These are phyloP conservation scores for Rhexocercosporidium sp. DNA, from an alignment of 2,329 filamentous ascomycete genomes.

Conservation along the genomic window DNA sequence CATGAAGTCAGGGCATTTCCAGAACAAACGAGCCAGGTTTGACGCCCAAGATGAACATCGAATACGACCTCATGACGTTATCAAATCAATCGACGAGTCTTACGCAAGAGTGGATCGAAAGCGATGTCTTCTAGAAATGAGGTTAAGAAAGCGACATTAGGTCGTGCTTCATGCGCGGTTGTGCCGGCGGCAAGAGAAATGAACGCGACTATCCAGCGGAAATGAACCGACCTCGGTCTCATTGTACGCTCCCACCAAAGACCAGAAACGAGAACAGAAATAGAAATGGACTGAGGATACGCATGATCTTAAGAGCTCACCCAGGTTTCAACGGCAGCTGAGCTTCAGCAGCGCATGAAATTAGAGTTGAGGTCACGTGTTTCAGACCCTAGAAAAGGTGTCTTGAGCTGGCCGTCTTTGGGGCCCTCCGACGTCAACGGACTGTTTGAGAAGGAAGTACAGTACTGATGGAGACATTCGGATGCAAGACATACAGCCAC, in stretches of 20 bases:
- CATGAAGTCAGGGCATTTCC: no score
- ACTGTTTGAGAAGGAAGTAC: constrained; percentile 4
- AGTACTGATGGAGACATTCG: not conserved
- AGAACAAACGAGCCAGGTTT: not conserved
- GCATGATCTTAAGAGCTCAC: not conserved
- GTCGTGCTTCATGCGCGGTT: constrained; percentile 1
- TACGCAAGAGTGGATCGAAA: not conserved
- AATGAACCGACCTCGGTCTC: not conserved
- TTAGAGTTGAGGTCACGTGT: constrained; percentile 14
- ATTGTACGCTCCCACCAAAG: not conserved
- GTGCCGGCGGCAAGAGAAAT: constrained; percentile 13
- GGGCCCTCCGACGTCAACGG: constrained; percentile 7
- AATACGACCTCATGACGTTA: not conserved
- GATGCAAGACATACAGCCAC: constrained; percentile 8
- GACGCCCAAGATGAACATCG: not conserved
- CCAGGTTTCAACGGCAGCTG: not conserved
- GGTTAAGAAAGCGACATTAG: not conserved
- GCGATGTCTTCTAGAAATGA: not conserved
- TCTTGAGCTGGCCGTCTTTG: not conserved
- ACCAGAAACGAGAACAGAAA: not conserved
- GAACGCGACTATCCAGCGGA: constrained; percentile 1
- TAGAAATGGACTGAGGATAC: not conserved
- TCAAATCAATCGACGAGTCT: not conserved
- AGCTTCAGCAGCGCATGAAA: not conserved
- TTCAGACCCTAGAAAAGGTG: constrained; percentile 1